A percentile compares a stretch with the other conserved stretches of the same genome.
These are phyloP conservation scores for Picea glauca DNA, from an alignment of 75 land plant genomes.

Conservation along the genomic window DNA sequence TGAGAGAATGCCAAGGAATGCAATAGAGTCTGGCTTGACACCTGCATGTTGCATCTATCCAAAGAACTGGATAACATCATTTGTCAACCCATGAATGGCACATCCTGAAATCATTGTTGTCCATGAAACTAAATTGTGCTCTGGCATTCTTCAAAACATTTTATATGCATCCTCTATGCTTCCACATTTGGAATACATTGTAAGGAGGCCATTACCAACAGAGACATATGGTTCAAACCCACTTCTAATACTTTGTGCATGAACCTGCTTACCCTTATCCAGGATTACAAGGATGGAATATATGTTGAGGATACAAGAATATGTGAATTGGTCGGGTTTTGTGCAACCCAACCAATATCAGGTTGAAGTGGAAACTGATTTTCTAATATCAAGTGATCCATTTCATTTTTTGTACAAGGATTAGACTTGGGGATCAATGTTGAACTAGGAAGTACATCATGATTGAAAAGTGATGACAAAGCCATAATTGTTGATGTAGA, in stretches of 20 bases:
- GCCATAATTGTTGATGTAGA: slow-evolving; percentile 57
- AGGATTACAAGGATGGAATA: slow-evolving; percentile 25
- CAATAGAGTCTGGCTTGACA: slow-evolving; percentile 19
- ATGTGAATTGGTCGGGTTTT: slow-evolving; percentile 42
- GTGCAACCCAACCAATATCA: slow-evolving; percentile 21
- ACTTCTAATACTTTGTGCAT: slow-evolving; percentile 26
- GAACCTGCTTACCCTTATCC: slow-evolving; percentile 21
- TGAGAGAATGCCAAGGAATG: slow-evolving; percentile 36
- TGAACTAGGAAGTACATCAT: background rate
- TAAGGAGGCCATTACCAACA: slow-evolving; percentile 34
- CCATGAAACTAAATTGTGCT: slow-evolving; percentile 47
- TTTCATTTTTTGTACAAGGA: slow-evolving; percentile 1
- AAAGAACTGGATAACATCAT: slow-evolving; percentile 16
- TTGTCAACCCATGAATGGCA: slow-evolving; percentile 1
- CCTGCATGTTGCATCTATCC: slow-evolving; percentile 10
- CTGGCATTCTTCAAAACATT: slow-evolving; percentile 28
- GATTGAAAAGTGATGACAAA: background rate
- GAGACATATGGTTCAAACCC: slow-evolving; percentile 38
- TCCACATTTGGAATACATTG: slow-evolving; percentile 62
- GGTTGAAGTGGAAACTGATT: slow-evolving; percentile 14
- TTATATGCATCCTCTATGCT: slow-evolving; percentile 19
- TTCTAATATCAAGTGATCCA: background rate
- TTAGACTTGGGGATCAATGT: background rate
- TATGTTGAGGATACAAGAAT: slow-evolving; percentile 41
- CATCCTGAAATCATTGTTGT: slow-evolving; percentile 47